Base-by-base conservation (phyloP, 2,329 filamentous ascomycete species). In the Apiospora arundinis region DNA sequence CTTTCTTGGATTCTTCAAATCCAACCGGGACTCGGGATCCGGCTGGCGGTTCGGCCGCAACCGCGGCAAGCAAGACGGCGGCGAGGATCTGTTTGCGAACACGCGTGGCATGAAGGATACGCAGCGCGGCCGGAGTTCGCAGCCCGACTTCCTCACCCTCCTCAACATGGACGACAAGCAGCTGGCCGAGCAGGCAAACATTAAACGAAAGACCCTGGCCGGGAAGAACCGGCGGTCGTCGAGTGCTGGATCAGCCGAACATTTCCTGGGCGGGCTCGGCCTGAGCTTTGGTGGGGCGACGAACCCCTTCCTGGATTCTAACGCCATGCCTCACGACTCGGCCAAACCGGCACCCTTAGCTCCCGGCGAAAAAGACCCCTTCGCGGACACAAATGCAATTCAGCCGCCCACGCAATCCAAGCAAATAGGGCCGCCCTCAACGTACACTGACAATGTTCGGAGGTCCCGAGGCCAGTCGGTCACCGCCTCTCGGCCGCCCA, bases 231-330 rank as follows among this genome's bases (percentile, higher is more conserved):
- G 76, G 25, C 77, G 77, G 40, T 80, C 78, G 12, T 69, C 74
- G 14, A 83, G 82, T 69, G 77, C 80, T 21, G 80, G 80, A 23
- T 80, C 79, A 0, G 77, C 75, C 45, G 80, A 82, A n/a, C 80
- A 82, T 63, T 83, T 85, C 76, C 79, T 85, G 6, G 80, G 82
- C 16, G 79, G 78, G 2, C 78, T 86, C 6, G 79, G 78, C 32
- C 77, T 85, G 48, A 80, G 80, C 72, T 80, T 84, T 44, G 79
- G 81, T 45, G 76, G 32, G 32, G 32, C 73, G 28, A 73, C 75
- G 5, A 74, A 88, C 72, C 86, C 86, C 2, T 89, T 89, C 75
- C 84, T 84, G 18, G 88, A 90, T 74, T 75, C 77, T 65, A 85
- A 88, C 73, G 81, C 81, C 40, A 74, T 83, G 44, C 74, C 81